phyloP scores from a whole-genome alignment of 306 rosid genomes.

The Lathyrus sativus region DNA sequence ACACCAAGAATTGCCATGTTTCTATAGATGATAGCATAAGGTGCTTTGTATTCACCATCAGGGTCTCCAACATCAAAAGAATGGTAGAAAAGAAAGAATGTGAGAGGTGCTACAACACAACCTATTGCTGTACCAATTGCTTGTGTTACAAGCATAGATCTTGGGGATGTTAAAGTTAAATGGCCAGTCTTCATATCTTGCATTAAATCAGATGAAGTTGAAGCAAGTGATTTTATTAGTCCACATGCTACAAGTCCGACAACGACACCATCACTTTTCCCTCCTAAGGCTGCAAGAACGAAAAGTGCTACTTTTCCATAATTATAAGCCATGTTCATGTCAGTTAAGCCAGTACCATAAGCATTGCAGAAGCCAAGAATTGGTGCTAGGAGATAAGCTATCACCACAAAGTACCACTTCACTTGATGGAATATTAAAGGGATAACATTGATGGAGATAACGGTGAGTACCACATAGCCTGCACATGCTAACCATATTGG shows the following conservation, averaged over 20 bases:
- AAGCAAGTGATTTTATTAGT: slow-evolving; percentile 76
- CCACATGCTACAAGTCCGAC: slow-evolving; percentile 56
- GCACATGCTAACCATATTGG: slow-evolving; percentile 71
- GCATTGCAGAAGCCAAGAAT: slow-evolving; percentile 92
- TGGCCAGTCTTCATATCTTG: slow-evolving; percentile 53
- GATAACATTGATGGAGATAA: slow-evolving; percentile 59
- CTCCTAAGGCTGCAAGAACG: slow-evolving; percentile 67
- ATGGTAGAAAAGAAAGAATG: slow-evolving; percentile 77
- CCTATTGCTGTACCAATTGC: slow-evolving; percentile 83
- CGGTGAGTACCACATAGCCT: slow-evolving; percentile 61
- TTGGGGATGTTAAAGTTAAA: slow-evolving; percentile 82
- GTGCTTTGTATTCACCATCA: slow-evolving; percentile 77
- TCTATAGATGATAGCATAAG: slow-evolving; percentile 74
- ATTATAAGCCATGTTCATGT: slow-evolving; percentile 86
- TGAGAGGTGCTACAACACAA: slow-evolving; percentile 72
- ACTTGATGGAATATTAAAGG: slow-evolving; percentile 78
- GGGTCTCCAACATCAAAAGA: slow-evolving; percentile 80
- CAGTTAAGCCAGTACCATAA: slow-evolving; percentile 81
- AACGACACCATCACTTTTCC: slow-evolving; percentile 59
- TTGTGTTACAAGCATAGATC: slow-evolving; percentile 80
- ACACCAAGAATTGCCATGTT: slow-evolving; percentile 87
- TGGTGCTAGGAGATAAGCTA: slow-evolving; percentile 77
- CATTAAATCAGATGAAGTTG: slow-evolving; percentile 86
- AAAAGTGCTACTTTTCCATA: slow-evolving; percentile 92
- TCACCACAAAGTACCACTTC: slow-evolving; percentile 77